Conservation (phyloP, 768 basidiomycete genomes). For the Daedaleopsis sinensis region DNA sequence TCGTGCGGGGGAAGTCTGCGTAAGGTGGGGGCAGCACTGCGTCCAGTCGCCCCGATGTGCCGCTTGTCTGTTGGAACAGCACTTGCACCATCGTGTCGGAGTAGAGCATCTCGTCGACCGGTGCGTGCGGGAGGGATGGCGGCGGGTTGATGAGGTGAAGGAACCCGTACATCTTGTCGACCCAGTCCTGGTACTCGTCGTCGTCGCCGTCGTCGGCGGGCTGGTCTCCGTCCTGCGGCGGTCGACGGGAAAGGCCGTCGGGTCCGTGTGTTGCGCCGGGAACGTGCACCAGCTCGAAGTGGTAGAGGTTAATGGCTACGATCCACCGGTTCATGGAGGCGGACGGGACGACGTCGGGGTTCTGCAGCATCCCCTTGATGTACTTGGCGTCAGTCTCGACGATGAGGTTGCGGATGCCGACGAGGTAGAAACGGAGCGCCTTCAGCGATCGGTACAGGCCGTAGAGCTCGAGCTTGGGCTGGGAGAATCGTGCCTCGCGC, state of each 20-base stretch:
- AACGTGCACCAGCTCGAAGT: constrained; percentile 41
- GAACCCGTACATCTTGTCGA: constrained; percentile 10
- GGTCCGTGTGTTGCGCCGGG: constrained; percentile 30
- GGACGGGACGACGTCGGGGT: constrained; percentile 40
- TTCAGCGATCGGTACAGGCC: constrained; percentile 18
- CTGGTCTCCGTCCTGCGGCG: neutral
- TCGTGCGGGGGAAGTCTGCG: neutral
- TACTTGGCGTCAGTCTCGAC: constrained; percentile 42
- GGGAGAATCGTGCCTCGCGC: constrained; percentile 17
- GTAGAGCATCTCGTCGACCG: constrained; percentile 11
- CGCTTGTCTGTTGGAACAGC: neutral
- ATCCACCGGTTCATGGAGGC: constrained; percentile 47
- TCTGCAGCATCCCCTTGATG: constrained; percentile 41
- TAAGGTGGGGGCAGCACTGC: neutral
- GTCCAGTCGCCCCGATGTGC: neutral
- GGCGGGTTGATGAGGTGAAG: constrained; percentile 5
- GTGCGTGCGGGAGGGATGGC: constrained; percentile 14
- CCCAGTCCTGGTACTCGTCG: neutral
- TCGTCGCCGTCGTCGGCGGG: neutral
- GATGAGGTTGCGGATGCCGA: constrained; percentile 28
- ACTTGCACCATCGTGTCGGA: constrained; percentile 17
- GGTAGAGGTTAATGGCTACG: constrained; percentile 37
- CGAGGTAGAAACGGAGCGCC: constrained; percentile 1
- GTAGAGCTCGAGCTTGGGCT: constrained; percentile 33
- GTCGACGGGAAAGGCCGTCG: constrained; percentile 34